phyloP scores from a whole-genome alignment of 495 filamentous ascomycete species.

The Neurospora sp. region DNA sequence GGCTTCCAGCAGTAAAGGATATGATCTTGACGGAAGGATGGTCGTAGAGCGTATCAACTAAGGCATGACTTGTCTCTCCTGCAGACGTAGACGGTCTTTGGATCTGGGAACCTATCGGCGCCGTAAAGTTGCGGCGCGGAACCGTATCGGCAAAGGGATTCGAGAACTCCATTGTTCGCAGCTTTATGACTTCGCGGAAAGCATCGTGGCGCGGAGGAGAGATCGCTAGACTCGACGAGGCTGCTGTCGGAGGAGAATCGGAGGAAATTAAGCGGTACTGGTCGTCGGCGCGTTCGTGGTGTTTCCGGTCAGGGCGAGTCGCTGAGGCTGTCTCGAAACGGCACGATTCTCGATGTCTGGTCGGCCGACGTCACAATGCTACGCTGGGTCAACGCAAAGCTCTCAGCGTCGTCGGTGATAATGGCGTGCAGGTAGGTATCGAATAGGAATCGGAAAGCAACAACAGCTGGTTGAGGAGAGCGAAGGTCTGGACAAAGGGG shows the following conservation, averaged over 20 bases:
- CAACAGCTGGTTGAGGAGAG: neutral
- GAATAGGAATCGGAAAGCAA: neutral
- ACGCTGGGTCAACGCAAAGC: neutral
- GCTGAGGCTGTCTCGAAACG: neutral
- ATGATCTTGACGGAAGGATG: constrained; percentile 57
- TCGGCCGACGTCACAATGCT: neutral
- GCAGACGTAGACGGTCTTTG: neutral
- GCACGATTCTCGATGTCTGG: neutral
- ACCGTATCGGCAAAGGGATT: constrained; percentile 15
- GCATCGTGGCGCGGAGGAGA: constrained; percentile 6
- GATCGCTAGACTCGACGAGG: neutral
- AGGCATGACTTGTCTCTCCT: neutral
- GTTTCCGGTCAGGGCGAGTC: neutral
- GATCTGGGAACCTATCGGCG: constrained; percentile 12
- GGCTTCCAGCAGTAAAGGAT: constrained; percentile 47
- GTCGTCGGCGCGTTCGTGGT: neutral
- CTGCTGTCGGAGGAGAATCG: neutral
- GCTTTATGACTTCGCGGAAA: constrained; percentile 4
- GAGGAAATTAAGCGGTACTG: neutral
- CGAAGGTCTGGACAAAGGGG: neutral
- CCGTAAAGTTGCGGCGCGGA: constrained; percentile 33
- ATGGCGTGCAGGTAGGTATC: neutral
- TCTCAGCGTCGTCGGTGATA: neutral
- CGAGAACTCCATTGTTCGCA: constrained; percentile 18
- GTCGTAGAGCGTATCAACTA: constrained; percentile 62